Conservation (phyloP, 2,329 filamentous ascomycete species). For the Pseudogymnoascus sp. region DNA sequence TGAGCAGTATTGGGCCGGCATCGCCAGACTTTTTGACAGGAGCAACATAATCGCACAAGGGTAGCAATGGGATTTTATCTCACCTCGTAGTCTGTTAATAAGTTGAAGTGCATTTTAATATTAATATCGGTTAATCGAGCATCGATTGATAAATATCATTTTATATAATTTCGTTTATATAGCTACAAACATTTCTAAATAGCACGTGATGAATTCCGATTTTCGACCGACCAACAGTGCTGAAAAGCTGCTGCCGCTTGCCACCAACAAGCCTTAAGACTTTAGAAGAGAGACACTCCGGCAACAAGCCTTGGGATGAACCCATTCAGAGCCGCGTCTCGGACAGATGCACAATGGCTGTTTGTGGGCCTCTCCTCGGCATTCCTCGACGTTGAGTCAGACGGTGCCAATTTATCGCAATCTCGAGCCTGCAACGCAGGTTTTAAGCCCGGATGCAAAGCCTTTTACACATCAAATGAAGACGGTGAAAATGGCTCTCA, state of each 20-base stretch:
- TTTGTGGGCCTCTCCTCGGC: not conserved
- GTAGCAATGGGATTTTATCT: not conserved
- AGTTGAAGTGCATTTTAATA: not conserved
- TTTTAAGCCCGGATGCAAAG: conserved; percentile 51
- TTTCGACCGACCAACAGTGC: not conserved
- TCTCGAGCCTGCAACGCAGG: conserved; percentile 30
- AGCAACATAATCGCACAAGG: not conserved
- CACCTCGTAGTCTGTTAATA: not conserved
- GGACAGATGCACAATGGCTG: not conserved
- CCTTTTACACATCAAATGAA: conserved; percentile 44
- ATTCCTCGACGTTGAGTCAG: not conserved
- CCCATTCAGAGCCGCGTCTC: not conserved
- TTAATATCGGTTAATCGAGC: not conserved
- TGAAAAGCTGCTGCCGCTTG: not conserved
- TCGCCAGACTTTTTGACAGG: not conserved
- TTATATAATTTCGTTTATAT: not conserved
- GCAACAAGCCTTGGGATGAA: not conserved
- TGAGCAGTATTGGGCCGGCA: not conserved
- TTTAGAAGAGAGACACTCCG: not conserved
- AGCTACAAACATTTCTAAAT: not conserved
- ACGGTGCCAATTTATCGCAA: not conserved
- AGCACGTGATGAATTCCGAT: not conserved
- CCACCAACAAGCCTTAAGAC: not conserved
- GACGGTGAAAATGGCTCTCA: conserved; percentile 30
- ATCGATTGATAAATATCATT: not conserved